Evolutionary conservation across 2,329 filamentous ascomycete genomes (phyloP), one percentile per base, ranked within the genome.

Genomic region (Tricladium varicosporioides): DNA sequence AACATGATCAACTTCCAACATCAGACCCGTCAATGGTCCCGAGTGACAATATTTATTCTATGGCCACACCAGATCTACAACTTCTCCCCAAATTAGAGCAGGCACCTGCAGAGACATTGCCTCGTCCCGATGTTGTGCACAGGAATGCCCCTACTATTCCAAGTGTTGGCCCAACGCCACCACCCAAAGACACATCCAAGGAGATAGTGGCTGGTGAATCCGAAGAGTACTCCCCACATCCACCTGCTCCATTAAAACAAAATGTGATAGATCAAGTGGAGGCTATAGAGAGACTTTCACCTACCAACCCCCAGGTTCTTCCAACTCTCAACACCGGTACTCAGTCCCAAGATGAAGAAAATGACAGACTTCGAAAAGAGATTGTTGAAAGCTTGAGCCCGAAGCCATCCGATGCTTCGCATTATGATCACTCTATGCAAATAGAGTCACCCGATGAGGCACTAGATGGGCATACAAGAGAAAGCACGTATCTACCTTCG

Each of bases 311-410:
- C 31, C 52, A 64, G 18, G 40, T 60, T 10, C 15, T 63, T 13
- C 63, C 65, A 22, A 58, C 56, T 1, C 27, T 66, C 15, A 65
- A 60, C 33, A 65, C 57, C 14, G 64, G 70, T 19, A 51, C 54
- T 36, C 22, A 31, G 19, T 46, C 59, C 16, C 45, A 67, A 44
- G 64, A 69, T 57, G 83, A 86, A 62, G 88, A 91, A 65, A 91
- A 82, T 65, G 89, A 92, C 62, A 78, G 82, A 55, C 70, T 92
- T 48, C 80, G 85, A 27, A 86, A 90, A 58, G 89, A 92, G 65
- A 92, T 92, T 54, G 84, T 91, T 53, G 84, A 82, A 57, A 88
- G 84, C 44, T 75, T 92, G 1, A 85, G 79, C 54, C 80, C 85
- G 0, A 69, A 75, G 11, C 73, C 72, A 31, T 65, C 72, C 5